These are phyloP conservation scores for Erigeron canadensis DNA, from an alignment of 129 eudicot species.

Conservation along the genomic window DNA sequence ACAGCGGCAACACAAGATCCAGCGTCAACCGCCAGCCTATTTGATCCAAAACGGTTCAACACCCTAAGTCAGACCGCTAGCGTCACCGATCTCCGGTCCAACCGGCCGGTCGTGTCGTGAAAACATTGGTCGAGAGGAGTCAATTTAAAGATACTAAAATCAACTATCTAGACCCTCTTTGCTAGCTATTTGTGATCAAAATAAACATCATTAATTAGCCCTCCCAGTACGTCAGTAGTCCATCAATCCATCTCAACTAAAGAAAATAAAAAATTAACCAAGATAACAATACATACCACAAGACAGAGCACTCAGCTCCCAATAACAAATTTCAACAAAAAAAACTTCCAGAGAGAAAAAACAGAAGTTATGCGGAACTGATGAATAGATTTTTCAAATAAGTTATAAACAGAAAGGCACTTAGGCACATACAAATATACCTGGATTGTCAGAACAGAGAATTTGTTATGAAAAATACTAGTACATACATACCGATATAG, in stretches of 20 bases:
- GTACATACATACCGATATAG: conserved; percentile 72
- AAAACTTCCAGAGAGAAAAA: not conserved
- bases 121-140: too few species aligned
- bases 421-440: not conserved
- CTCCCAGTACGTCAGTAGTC: not conserved
- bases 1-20: too few species aligned
- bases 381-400: conserved; percentile 1
- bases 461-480: conserved; percentile 14
- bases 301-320: not conserved
- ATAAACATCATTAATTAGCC: not conserved
- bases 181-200: not conserved
- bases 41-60: too few species aligned
- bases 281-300: not conserved
- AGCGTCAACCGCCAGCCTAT: too few species aligned
- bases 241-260: not conserved
- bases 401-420: not conserved
- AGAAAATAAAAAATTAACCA: too few species aligned
- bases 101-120: too few species aligned
- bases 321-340: not conserved
- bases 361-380: not conserved
- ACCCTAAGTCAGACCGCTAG: too few species aligned
- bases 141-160: not conserved
- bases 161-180: not conserved
- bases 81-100: too few species aligned
- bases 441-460: conserved; percentile 10